Base-by-base conservation (phyloP, 225 moss, liverwort and hornwort species). In the Sphagnum contortum region DNA sequence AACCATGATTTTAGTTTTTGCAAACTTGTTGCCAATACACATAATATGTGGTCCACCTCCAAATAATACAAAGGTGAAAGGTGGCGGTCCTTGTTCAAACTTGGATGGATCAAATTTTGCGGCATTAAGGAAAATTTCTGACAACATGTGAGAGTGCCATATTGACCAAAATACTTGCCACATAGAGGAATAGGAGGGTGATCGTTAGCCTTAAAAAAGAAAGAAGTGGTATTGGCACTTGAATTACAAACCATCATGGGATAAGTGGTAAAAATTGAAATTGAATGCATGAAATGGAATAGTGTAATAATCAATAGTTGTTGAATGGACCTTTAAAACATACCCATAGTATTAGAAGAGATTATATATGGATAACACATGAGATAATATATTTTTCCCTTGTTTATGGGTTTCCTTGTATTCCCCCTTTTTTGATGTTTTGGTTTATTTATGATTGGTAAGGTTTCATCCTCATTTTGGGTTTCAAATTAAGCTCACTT, bases 1-100 rank as follows among this genome's bases (percentile, higher is more conserved):
- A 9, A 71, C 59, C 47, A 62, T 48, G 55, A 63, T 60, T 10
- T 14, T 57, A 54, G 62, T 6, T 49, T 71, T 70, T 12, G 67
- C 75, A 8, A 76, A 46, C 6, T 71, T 64, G 7, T 44, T 53
- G 44, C 75, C 75, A 59, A 70, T 70, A 48, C 75, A 76, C 4
- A 70, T 29, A 29, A 29, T 49, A 5, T 60, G 75, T 12, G 56
- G 5, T 14, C 75, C 75, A 61, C 75, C 71, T 57, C 71, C 75
- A 53, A 76, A 76, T 57, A 64, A 48, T 2, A 75, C 5, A 10
- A 8, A 75, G 1, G 70, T 63, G 66, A 9, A 60, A 8, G 50
- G 60, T 45, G 45, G 9, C 0, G 48, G 57, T 14, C 11, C 46
- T 9, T 2, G 4, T 6, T 64, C 64, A 50, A 64, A 71, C 57